A percentile compares a stretch with the other conserved stretches of the same genome.
phyloP scores from a whole-genome alignment of 345 rosid species.

The Gossypium sturtianum region DNA sequence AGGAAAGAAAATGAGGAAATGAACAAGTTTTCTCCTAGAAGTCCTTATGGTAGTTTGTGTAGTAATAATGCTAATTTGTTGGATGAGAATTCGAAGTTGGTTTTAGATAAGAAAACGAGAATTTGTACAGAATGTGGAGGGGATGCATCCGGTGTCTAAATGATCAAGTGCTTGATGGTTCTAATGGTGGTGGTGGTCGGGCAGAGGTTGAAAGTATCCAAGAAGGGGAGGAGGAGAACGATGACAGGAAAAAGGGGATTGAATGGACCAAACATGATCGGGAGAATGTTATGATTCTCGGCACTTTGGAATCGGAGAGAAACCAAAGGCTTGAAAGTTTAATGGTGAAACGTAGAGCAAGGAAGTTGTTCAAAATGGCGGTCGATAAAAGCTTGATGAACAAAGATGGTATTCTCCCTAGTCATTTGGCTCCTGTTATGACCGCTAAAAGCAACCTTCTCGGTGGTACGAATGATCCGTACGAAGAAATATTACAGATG shows the following conservation, averaged over 20 bases:
- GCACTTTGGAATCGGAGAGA: constrained; percentile 74
- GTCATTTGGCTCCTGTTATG: constrained; percentile 39
- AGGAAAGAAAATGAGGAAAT: constrained; percentile 18
- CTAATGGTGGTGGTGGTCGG: constrained; percentile 20
- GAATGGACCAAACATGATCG: constrained; percentile 85
- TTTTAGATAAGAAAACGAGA: not conserved
- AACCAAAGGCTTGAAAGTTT: constrained; percentile 76
- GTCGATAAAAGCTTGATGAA: constrained; percentile 37
- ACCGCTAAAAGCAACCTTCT: constrained; percentile 37
- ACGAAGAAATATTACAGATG: constrained; percentile 27
- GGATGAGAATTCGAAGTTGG: constrained; percentile 11
- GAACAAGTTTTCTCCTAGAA: constrained; percentile 14
- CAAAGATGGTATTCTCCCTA: constrained; percentile 21
- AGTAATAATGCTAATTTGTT: constrained; percentile 17
- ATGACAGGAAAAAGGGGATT: constrained; percentile 33
- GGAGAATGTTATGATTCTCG: constrained; percentile 79
- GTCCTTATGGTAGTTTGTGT: constrained; percentile 22
- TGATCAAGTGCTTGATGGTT: constrained; percentile 1
- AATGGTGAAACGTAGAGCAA: constrained; percentile 58
- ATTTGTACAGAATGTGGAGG: not conserved
- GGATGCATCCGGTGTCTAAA: constrained; percentile 15
- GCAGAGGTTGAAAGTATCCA: constrained; percentile 24
- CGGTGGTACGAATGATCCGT: constrained; percentile 15
- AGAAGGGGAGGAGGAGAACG: constrained; percentile 36
- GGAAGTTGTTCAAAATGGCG: constrained; percentile 41